Evolutionary conservation across 2,329 filamentous ascomycete genomes (phyloP).

Genomic region (Talaromyces sp.): DNA sequence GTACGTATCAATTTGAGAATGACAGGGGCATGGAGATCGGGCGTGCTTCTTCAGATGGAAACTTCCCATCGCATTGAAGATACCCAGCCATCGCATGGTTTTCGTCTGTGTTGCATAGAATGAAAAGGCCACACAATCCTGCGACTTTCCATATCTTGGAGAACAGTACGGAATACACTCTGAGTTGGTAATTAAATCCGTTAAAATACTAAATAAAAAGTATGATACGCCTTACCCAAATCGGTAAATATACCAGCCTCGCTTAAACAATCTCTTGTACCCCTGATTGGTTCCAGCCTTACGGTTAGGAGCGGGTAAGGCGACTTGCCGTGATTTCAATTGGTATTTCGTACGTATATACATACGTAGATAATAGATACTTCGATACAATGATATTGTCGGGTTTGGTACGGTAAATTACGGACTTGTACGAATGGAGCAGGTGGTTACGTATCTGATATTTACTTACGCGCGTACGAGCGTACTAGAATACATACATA

Average conservation of each 20-base stretch:
- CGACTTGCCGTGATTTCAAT: not conserved
- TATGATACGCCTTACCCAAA: not conserved
- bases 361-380: not conserved
- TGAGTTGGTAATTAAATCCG: not conserved
- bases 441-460: not conserved
- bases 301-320: slow-evolving; percentile 3
- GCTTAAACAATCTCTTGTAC: not conserved
- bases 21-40: not conserved
- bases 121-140: not conserved
- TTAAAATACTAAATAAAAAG: not conserved
- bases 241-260: not conserved
- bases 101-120: not conserved
- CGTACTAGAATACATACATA: not conserved
- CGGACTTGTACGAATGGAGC: not conserved
- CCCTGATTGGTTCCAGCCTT: not conserved
- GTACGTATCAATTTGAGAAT: slow-evolving; percentile 5
- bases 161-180: not conserved
- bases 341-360: not conserved
- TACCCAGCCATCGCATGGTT: not conserved
- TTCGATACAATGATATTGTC: not conserved
- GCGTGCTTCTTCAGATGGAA: not conserved
- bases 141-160: not conserved
- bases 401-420: not conserved
- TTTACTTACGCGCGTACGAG: not conserved
- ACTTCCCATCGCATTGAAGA: too few species aligned